Evolutionary conservation across 129 eudicot species (phyloP).

Genomic region (Apium graveolens): DNA sequence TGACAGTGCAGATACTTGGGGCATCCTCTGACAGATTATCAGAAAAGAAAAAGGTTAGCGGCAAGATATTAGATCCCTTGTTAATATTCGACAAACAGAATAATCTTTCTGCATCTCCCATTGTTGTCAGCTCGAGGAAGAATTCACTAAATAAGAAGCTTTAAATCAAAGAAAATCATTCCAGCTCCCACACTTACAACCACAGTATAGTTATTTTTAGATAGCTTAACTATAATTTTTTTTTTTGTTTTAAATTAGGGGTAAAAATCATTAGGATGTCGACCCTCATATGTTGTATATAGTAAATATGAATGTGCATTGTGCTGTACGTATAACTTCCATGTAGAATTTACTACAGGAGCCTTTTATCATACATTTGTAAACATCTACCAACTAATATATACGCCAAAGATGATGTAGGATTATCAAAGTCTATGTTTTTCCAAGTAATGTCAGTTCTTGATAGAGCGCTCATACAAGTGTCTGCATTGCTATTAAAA

Average conservation of each 20-base stretch:
- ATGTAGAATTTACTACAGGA: neutral
- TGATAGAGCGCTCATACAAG: neutral
- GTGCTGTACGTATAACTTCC: neutral
- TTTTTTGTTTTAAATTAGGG: neutral
- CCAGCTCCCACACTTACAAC: neutral
- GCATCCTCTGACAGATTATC: slow-evolving; percentile 40
- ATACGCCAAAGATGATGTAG: neutral
- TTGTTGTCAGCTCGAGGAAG: slow-evolving; percentile 42
- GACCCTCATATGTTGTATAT: neutral
- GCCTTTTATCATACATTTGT: neutral
- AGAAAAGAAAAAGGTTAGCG: slow-evolving; percentile 7
- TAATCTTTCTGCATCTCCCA: slow-evolving; percentile 42
- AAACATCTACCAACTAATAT: neutral
- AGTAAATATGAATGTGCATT: neutral
- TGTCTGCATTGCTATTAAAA: too few relatives aligned
- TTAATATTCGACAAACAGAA: slow-evolving; percentile 31
- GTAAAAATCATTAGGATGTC: neutral
- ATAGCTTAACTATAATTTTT: neutral
- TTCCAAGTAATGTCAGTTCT: neutral
- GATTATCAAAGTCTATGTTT: neutral
- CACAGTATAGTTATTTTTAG: neutral
- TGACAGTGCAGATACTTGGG: slow-evolving; percentile 71
- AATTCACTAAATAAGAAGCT: slow-evolving; percentile 36
- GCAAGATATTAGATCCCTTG: slow-evolving; percentile 18
- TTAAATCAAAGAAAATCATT: neutral